Conservation (phyloP, 768 basidiomycete species). For the Pisolithus marmoratus region DNA sequence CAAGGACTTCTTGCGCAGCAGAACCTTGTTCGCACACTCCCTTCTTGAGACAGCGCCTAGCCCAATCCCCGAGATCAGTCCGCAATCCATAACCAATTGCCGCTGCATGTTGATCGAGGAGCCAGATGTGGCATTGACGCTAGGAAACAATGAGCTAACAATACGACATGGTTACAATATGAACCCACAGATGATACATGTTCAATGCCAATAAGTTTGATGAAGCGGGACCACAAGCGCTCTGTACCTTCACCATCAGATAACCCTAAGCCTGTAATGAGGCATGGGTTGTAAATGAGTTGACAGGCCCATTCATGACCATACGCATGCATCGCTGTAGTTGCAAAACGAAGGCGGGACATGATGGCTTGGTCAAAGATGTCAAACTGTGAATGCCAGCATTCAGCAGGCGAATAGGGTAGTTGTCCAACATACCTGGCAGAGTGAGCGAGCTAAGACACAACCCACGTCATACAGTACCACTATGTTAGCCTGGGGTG, state of each 20-base stretch:
- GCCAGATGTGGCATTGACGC: slow-evolving; percentile 25
- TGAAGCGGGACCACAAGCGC: slow-evolving; percentile 28
- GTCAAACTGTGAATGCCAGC: neutral
- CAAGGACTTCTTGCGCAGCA: neutral
- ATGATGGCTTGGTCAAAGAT: neutral
- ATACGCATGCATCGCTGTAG: slow-evolving; percentile 36
- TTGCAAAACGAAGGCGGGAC: slow-evolving; percentile 26
- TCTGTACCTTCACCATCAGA: slow-evolving; percentile 7
- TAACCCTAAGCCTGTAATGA: slow-evolving; percentile 1
- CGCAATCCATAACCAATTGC: slow-evolving; percentile 21
- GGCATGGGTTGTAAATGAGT: slow-evolving; percentile 3
- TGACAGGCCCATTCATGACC: slow-evolving; percentile 31
- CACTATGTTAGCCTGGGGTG: no score
- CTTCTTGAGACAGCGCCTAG: slow-evolving; percentile 15
- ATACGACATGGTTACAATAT: neutral
- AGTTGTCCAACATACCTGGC: no score
- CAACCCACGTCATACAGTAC: no score
- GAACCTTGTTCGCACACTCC: slow-evolving; percentile 12
- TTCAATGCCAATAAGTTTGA: slow-evolving; percentile 31
- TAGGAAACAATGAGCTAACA: neutral
- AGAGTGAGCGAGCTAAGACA: no score
- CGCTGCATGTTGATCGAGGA: slow-evolving; percentile 28
- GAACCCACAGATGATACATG: slow-evolving; percentile 27
- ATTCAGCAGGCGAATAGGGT: no score
- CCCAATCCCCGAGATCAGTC: slow-evolving; percentile 31